Evolutionary conservation across 2,329 filamentous ascomycete genomes (phyloP), one percentile per base, ranked within the genome.

Genomic region (Ophidiomyces ophidiicola): DNA sequence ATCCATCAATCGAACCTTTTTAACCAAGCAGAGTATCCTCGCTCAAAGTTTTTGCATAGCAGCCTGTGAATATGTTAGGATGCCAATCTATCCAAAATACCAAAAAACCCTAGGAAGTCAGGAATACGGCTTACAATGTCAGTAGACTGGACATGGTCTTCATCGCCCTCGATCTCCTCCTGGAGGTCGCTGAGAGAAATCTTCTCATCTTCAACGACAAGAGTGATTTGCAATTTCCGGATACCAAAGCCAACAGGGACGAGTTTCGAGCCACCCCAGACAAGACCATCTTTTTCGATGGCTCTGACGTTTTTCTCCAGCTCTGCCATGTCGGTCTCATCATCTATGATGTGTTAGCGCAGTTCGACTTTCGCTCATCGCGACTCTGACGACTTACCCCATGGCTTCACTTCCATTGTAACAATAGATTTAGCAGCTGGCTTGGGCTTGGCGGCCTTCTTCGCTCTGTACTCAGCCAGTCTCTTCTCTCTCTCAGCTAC

Each of bases 161-260:
- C 90, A 56, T 87, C 75, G 52, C 75, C 83, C 59, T 76, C 74
- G 56, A 96, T 92, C 71, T 82, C 58, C 61, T 84, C 78, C 74
- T 94, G 77, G 53, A 98, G 79, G 48, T 94, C 88, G 53, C 80
- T 76, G 50, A 83, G 64, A 51, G 83, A 87, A 60, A 98, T 66
- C 77, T 94, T 94, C 52, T 96, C 88, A 63, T 98, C 90, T 74
- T 96, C 90, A 50, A 96, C 71, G 55, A 96, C 86, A 53, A 96
- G 68, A 80, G 84, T 96, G 73, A 98, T 93, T 76, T 96, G 88
- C 49, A 98, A 79, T 78, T 96, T 96, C 76, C 83, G 90, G 74
- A 98, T 92, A 74, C 90, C 90, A 74, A 84, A 98, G 58, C 87
- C 88, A 56, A 98, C 80, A 51, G 87, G 65, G 37, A 93, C 80